Evolutionary conservation across 768 basidiomycete genomes (phyloP).

Genomic region (Russula virescens): DNA sequence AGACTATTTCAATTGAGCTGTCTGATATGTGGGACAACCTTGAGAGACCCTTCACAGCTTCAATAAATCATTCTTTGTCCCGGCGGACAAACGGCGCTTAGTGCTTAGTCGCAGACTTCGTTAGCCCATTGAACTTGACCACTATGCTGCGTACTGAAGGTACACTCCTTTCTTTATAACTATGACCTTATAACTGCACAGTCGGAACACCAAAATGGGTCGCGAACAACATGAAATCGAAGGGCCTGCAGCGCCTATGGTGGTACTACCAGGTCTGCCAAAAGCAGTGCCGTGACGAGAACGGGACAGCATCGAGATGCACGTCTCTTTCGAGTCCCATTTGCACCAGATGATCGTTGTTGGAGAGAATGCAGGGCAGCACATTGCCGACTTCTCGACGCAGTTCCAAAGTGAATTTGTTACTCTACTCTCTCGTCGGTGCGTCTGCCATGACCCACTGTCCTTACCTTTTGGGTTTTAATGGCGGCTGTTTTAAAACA

Average conservation of each 20-base stretch:
- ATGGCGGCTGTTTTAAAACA: conserved; percentile 28
- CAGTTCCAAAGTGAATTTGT: conserved; percentile 93
- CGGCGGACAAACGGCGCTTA: no score
- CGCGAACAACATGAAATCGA: conserved; percentile 96
- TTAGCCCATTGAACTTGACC: no score
- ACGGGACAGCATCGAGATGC: conserved; percentile 99
- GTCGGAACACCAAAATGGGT: conserved; percentile 86
- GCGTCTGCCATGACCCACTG: conserved; percentile 25
- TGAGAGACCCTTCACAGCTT: no score
- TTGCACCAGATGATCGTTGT: conserved; percentile 96
- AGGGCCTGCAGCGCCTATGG: conserved; percentile 88
- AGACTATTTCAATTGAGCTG: no score
- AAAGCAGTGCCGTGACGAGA: conserved; percentile 98
- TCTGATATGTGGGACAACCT: no score
- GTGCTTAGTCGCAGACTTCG: no score
- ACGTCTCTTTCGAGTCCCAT: conserved; percentile 82
- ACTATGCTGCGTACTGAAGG: conserved; percentile 25
- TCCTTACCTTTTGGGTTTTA: conserved; percentile 7
- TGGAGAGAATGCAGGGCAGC: conserved; percentile 86
- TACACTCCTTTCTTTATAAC: not conserved
- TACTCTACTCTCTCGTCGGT: conserved; percentile 78
- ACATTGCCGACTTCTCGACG: conserved; percentile 84
- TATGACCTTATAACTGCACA: conserved; percentile 33
- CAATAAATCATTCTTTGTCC: no score
- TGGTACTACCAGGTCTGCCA: conserved; percentile 99